A percentile compares a stretch with the other conserved stretches of the same genome.
phyloP scores from a whole-genome alignment of 768 basidiomycete species.

The Russula vinacea region DNA sequence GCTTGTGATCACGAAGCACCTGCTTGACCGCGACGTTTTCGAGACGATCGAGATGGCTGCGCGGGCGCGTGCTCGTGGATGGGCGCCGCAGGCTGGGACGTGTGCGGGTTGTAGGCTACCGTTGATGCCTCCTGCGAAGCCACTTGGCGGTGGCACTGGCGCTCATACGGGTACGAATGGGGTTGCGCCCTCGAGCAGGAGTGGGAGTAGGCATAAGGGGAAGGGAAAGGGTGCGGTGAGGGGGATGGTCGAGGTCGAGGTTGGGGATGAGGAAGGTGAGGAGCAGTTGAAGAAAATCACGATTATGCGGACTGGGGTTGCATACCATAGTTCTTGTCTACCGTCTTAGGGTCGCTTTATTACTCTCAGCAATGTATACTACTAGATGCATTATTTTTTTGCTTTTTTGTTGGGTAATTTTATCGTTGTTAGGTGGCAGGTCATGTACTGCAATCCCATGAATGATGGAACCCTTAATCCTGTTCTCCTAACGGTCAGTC shows the following conservation, averaged over 20 bases:
- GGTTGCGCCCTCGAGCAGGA: not conserved
- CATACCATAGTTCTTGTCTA: conserved; percentile 53
- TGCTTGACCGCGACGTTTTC: conserved; percentile 81
- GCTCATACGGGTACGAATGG: not conserved
- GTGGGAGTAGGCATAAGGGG: conserved; percentile 19
- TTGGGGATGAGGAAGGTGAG: conserved; percentile 1
- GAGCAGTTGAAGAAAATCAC: conserved; percentile 36
- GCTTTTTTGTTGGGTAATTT: not conserved
- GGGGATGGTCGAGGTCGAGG: conserved; percentile 17
- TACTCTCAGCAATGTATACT: conserved; percentile 33
- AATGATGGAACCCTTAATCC: too few relatives aligned
- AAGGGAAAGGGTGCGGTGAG: conserved; percentile 24
- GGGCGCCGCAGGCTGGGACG: conserved; percentile 49
- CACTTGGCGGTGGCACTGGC: not conserved
- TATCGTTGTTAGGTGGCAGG: too few relatives aligned
- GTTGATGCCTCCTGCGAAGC: conserved; percentile 35
- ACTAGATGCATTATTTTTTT: conserved; percentile 17
- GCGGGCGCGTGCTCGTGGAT: conserved; percentile 57
- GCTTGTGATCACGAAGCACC: conserved; percentile 75
- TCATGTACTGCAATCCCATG: too few relatives aligned
- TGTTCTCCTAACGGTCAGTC: too few relatives aligned
- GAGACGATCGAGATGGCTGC: conserved; percentile 60
- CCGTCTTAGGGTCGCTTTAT: conserved; percentile 30
- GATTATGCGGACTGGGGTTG: conserved; percentile 56
- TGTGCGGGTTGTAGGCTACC: conserved; percentile 56